Evolutionary conservation across 2,329 filamentous ascomycete genomes (phyloP), one percentile per base, ranked within the genome.

Genomic region (Colletotrichum chlorophyti): DNA sequence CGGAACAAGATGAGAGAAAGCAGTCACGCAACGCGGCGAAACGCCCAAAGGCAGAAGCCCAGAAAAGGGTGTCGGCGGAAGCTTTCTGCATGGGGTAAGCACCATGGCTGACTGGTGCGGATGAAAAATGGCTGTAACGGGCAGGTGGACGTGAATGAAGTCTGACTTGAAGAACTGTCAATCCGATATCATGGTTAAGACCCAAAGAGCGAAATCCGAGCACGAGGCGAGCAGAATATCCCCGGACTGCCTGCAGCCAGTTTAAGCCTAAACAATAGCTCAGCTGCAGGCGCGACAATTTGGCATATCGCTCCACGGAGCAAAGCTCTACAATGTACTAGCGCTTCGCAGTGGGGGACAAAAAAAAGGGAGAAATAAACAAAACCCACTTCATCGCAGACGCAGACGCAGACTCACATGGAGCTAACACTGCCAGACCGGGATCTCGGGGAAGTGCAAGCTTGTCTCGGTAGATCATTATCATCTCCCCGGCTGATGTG

Each of bases 391-490:
- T 11, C 38, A 26, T 23, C 27, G 19, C 27, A 46, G 27, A 23
- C 29, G 31, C 29, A 43, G 21, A 11, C 31, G 23, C 32, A 42
- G 4, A 5, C 9, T n/a, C 11, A 14, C 12, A 15, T 11, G 23
- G n/a, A 7, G 12, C n/a, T n/a, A n/a, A n/a, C n/a, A n/a, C n/a
- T n/a, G n/a, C n/a, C n/a, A n/a, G n/a, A n/a, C 21, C 45, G n/a
- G 51, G 51, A 26, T 31, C 27, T 12, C 17, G 15, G 7, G 17
- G 38, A 15, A 7, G 23, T 15, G 10, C 15, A 10, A 5, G 17
- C 34, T 32, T 57, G 38, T 45, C 52, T 60, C 57, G 57, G 51
- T 46, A 60, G 57, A 60, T 57, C 26, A 40, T 45, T 51, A 11
- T 29, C 38, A 42, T 23, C 37, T 57, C n/a, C 46, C n/a, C 37